phyloP scores from a whole-genome alignment of 2,329 filamentous ascomycete species.

The Hypoxylon sp. region DNA sequence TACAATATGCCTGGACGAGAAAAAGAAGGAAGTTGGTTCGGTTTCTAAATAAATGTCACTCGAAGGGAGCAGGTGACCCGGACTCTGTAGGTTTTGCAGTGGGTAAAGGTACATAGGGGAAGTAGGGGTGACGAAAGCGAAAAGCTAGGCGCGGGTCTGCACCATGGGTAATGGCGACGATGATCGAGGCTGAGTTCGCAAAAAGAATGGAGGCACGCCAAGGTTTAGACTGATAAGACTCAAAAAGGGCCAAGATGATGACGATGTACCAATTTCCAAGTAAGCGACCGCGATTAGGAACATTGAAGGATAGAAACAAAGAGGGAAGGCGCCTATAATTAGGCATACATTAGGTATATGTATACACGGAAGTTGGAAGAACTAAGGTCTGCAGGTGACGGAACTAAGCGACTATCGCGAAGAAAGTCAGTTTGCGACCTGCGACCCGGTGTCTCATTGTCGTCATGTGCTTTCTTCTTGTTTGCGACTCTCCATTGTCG shows the following conservation, averaged over 20 bases:
- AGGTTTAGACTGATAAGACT: slow-evolving; percentile 14
- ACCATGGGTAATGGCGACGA: slow-evolving; percentile 21
- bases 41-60: slow-evolving; percentile 32
- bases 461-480: slow-evolving; percentile 36
- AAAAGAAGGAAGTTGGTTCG: slow-evolving; percentile 9
- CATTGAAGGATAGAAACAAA: slow-evolving; percentile 5
- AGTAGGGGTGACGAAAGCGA: slow-evolving; percentile 27
- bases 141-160: slow-evolving; percentile 34
- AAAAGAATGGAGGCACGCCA: slow-evolving; percentile 36
- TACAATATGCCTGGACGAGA: slow-evolving; percentile 6
- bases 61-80: slow-evolving; percentile 35
- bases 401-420: slow-evolving; percentile 12
- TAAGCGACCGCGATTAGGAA: slow-evolving; percentile 9
- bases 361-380: slow-evolving; percentile 11
- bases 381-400: slow-evolving; percentile 3
- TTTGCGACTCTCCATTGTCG: slow-evolving; percentile 11
- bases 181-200: slow-evolving; percentile 38
- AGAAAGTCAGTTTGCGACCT: slow-evolving; percentile 17
- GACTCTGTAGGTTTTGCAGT: slow-evolving; percentile 14
- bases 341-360: not conserved
- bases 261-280: slow-evolving; percentile 6
- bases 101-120: slow-evolving; percentile 4
- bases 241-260: slow-evolving; percentile 17
- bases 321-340: slow-evolving; percentile 10
- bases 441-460: slow-evolving; percentile 32